phyloP scores from a whole-genome alignment of 768 basidiomycete genomes.

The Leucogyrophana mollusca region DNA sequence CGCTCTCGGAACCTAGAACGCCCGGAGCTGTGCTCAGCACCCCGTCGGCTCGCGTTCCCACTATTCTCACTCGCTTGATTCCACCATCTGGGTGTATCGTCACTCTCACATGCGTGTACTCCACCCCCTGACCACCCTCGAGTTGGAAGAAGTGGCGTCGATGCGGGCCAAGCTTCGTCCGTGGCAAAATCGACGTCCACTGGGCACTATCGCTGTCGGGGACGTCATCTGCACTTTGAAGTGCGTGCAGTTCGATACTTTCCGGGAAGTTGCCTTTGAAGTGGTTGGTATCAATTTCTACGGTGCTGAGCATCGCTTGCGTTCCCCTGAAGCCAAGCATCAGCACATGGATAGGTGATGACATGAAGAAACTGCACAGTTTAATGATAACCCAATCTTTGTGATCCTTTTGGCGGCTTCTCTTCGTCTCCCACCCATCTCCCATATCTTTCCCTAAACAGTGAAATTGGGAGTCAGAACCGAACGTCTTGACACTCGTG shows the following conservation, averaged over 20 bases:
- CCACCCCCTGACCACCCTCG: conserved; percentile 52
- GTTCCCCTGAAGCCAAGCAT: conserved; percentile 51
- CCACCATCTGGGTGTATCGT: conserved; percentile 96
- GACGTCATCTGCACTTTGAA: conserved; percentile 30
- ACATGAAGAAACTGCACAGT: conserved; percentile 53
- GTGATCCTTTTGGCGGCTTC: conserved; percentile 76
- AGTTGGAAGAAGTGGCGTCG: conserved; percentile 88
- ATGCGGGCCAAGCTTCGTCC: conserved; percentile 85
- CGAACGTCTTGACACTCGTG: too few species aligned
- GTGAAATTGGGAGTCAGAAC: conserved; percentile 1
- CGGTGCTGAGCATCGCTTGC: conserved; percentile 67
- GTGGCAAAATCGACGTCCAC: conserved; percentile 77
- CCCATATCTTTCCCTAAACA: conserved; percentile 81
- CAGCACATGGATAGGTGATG: conserved; percentile 2
- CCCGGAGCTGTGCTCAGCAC: conserved; percentile 7
- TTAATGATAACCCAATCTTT: conserved; percentile 91
- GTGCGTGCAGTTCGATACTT: conserved; percentile 76
- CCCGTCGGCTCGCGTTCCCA: conserved; percentile 53
- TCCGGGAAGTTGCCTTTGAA: conserved; percentile 97
- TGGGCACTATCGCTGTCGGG: conserved; percentile 37
- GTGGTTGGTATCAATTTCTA: conserved; percentile 91
- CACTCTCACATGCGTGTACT: conserved; percentile 82
- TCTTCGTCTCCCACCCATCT: conserved; percentile 97
- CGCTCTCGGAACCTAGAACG: too few species aligned
- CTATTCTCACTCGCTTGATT: conserved; percentile 85